Conservation (phyloP, 2,329 filamentous ascomycete species). For the Monilinia vaccinii-corymbosi region DNA sequence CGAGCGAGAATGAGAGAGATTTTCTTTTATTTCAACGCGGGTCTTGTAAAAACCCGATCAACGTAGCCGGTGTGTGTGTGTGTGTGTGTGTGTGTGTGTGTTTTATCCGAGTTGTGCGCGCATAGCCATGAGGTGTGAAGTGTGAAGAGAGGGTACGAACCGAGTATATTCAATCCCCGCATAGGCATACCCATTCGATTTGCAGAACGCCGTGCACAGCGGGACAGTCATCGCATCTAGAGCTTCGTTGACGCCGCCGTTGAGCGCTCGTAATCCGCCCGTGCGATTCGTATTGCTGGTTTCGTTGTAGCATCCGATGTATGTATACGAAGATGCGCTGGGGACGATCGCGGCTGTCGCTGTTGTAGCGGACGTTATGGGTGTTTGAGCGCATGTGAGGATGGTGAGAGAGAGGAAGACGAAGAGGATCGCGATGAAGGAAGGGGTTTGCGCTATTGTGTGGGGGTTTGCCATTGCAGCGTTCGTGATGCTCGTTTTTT, state of each 20-base stretch:
- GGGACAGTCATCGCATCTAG: conserved; percentile 22
- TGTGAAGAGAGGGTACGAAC: conserved; percentile 11
- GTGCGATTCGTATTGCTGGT: neutral
- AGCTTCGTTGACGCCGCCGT: neutral
- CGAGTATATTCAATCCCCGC: conserved; percentile 26
- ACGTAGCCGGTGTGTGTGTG: too few species aligned
- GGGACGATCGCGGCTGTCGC: neutral
- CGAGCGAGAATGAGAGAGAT: too few species aligned
- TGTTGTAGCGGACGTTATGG: neutral
- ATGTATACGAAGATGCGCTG: neutral
- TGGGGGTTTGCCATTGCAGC: neutral
- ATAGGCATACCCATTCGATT: conserved; percentile 14
- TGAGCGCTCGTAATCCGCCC: neutral
- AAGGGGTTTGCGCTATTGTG: neutral
- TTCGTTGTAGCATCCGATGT: conserved; percentile 5
- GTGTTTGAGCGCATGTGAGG: neutral
- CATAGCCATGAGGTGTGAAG: too few species aligned
- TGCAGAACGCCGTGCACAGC: conserved; percentile 20
- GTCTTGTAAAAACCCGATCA: too few species aligned
- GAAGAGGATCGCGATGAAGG: neutral
- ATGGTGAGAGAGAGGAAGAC: neutral
- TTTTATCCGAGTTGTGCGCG: too few species aligned
- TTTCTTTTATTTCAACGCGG: too few species aligned
- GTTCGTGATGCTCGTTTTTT: neutral
- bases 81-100: too few species aligned